Evolutionary conservation across 169 alveolate genomes (phyloP).

Genomic region (Condylostoma magnum): DNA sequence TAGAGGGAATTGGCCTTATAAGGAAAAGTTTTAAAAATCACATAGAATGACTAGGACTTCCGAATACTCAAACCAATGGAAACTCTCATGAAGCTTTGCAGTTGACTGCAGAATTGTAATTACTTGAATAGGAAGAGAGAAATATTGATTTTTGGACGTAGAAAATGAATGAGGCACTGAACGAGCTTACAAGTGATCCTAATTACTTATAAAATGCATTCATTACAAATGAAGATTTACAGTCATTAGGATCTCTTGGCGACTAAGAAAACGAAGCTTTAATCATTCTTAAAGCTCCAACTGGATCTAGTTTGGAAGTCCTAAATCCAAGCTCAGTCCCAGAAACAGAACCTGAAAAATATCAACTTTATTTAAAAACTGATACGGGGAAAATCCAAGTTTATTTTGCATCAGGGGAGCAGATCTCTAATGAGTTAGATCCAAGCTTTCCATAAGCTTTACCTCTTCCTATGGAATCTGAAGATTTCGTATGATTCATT

Average conservation of each 20-base stretch:
- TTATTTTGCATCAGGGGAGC: conserved; percentile 15
- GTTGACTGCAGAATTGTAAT: conserved; percentile 3
- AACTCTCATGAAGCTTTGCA: conserved; percentile 7
- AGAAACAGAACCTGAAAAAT: background rate
- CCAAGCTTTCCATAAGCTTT: too few relatives aligned
- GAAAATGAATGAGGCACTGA: conserved; percentile 2
- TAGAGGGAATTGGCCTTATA: conserved; percentile 76
- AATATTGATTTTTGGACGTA: conserved; percentile 29
- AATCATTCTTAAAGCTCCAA: conserved; percentile 8
- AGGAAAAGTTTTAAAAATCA: conserved; percentile 34
- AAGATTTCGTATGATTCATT: too few relatives aligned
- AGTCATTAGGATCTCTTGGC: background rate
- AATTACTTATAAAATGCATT: conserved; percentile 41
- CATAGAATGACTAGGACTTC: conserved; percentile 17
- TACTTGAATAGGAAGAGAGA: conserved; percentile 28
- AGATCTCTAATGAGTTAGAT: too few relatives aligned
- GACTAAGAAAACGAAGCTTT: conserved; percentile 11
- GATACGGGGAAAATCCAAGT: background rate
- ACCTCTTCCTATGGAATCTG: too few relatives aligned
- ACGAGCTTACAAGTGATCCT: conserved; percentile 41
- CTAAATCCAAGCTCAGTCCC: conserved; percentile 1
- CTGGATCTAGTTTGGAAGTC: conserved; percentile 20
- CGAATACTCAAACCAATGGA: background rate
- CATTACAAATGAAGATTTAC: conserved; percentile 51
- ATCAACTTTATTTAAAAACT: conserved; percentile 8